Base-by-base conservation (phyloP, 1,284 basidiomycete species). In the Psilocybe mexicana region DNA sequence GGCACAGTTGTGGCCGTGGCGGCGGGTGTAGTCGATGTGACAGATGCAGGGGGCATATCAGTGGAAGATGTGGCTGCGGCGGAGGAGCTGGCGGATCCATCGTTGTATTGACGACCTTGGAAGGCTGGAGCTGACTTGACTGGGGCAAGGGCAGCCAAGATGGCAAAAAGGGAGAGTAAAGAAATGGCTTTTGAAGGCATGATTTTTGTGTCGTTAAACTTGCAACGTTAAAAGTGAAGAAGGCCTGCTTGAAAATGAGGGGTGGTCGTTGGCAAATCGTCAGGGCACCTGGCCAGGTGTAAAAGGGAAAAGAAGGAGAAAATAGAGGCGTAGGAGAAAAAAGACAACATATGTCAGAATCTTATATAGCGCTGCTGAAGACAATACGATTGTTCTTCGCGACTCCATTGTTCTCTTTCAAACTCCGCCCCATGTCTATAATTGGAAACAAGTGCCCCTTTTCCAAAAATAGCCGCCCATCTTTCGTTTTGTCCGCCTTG, bases 61-160 rank as follows among this genome's bases (percentile, higher is more conserved):
- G 7, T 36, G 35, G 35, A 36, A 36, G 35, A 12, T 12, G 18
- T 33, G 30, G 30, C 30, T 24, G 18, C 55, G 40, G 51, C 52
- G 6, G 51, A 26, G 6, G 40, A 10, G 12, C 42, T 30, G 38
- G 40, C 42, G 24, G 28, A 38, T 8, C 40, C 30, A 44, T 44
- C 28, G 42, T 40, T 63, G 36, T 64, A 59, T 36, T 67, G 63
- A 49, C 67, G 11, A 49, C 51, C 14, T 62, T 53, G 52, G 14
- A 68, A 51, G 36, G 69, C 65, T 3, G 71, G 70, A 1, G 70
- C 71, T 36, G 70, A 63, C 44, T 61, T 61, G 52, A 67, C 66
- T 18, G 65, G 64, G n/a, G 65, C 65, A 49, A 69, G 45, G 6
- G 60, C 46, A 54, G 63, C 56, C 33, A 69, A n/a, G 30, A 58